phyloP scores from a whole-genome alignment of 1,284 basidiomycete genomes.

The Leccinum pseudoinsigne region DNA sequence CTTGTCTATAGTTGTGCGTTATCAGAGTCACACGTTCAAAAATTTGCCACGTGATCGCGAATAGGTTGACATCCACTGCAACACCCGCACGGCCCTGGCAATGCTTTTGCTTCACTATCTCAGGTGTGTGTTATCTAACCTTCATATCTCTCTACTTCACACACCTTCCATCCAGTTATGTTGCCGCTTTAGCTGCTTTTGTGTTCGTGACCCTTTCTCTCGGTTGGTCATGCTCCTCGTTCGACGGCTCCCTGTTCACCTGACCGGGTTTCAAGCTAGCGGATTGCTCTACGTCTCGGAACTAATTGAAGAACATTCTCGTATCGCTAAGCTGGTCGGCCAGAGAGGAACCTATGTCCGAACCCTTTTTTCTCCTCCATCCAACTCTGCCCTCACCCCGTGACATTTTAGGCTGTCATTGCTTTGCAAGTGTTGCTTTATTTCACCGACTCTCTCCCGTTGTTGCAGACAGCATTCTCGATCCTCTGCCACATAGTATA shows the following conservation, averaged over 20 bases:
- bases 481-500: conserved; percentile 84
- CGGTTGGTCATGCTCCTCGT: conserved; percentile 44
- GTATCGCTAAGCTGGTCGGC: conserved; percentile 76
- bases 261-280: conserved; percentile 59
- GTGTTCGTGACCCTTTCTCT: conserved; percentile 80
- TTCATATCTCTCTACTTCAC: neutral
- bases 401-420: conserved; percentile 64
- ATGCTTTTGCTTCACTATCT: conserved; percentile 45
- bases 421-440: conserved; percentile 76
- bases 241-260: conserved; percentile 2
- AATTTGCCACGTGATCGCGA: neutral
- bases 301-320: conserved; percentile 91
- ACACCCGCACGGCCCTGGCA: neutral
- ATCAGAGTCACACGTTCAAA: neutral
- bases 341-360: conserved; percentile 85
- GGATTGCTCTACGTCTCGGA: conserved; percentile 92
- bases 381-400: conserved; percentile 7
- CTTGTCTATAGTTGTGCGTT: neutral
- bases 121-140: conserved; percentile 37
- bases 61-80: neutral
- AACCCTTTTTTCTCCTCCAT: conserved; percentile 18
- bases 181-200: conserved; percentile 67
- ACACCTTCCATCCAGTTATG: conserved; percentile 47
- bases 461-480: conserved; percentile 74
- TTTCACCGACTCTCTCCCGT: conserved; percentile 77